Conservation (phyloP, 78 protist species). For the Speleostelium caveatum region DNA sequence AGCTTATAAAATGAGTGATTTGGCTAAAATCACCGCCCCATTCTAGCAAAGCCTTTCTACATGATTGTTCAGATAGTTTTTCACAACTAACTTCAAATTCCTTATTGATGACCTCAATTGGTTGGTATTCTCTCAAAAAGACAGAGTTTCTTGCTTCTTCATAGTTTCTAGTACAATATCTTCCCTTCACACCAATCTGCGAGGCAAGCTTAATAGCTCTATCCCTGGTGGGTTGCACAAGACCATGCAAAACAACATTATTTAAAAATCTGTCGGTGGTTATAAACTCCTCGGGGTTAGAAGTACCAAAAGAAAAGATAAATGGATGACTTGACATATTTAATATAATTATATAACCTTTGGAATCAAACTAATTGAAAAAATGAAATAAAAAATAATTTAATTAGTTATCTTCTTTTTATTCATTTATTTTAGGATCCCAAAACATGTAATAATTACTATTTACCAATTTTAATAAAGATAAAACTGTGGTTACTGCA, state of each 20-base stretch:
- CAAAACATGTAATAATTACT: no score
- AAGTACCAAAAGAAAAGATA: background rate
- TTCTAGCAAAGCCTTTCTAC: slow-evolving; percentile 37
- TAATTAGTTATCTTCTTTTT: no score
- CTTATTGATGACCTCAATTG: slow-evolving; percentile 30
- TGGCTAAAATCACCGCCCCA: slow-evolving; percentile 60
- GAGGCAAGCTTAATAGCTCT: background rate
- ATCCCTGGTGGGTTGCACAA: background rate
- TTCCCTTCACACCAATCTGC: background rate
- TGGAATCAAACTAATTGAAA: no score
- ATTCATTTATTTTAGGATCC: no score
- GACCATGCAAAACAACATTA: no score
- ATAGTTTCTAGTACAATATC: background rate
- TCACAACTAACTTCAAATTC: slow-evolving; percentile 6
- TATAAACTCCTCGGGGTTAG: background rate
- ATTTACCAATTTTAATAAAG: no score
- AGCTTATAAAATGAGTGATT: slow-evolving; percentile 48
- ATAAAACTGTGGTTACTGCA: no score
- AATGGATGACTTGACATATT: background rate
- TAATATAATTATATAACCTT: background rate
- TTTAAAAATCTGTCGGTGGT: background rate
- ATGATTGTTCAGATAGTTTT: slow-evolving; percentile 9
- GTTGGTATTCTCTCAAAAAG: background rate
- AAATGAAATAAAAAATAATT: no score
- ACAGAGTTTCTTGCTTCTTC: background rate